Evolutionary conservation across 1,284 basidiomycete species (phyloP), one percentile per base, ranked within the genome.

Genomic region (Baeospora myosura): DNA sequence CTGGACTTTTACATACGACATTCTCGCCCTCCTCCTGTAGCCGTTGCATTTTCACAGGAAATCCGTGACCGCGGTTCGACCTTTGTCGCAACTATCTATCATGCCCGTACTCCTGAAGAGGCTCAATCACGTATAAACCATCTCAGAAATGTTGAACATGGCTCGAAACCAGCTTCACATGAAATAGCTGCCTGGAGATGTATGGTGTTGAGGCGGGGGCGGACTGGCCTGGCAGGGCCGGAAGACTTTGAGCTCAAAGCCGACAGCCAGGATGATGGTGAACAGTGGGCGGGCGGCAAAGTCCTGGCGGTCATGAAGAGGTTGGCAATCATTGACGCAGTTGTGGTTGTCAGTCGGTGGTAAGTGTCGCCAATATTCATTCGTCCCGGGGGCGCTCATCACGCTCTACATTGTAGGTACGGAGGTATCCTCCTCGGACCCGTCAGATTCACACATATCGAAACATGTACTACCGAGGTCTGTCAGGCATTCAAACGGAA

Each of bases 301-400:
- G 68, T 88, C 24, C 61, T 87, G 50, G 75, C 72, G 52, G 72
- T 80, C 14, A 81, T 92, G 74, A 73, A 79, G 55, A 67, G 68
- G 29, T 71, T 81, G 52, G 81, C 77, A 1, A 66, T 75, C 5
- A 63, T 74, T 24, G 71, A 73, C 52, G 69, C 80, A 2, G 78
- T 83, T 2, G 79, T 88, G 7, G 67, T 88, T 44, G 82, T 88
- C 30, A 81, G 75, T 61, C 73, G 86, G 41, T 84, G 83, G n/a
- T n/a, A n/a, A 81, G 78, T 62, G 34, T 14, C 31, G 22, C 18
- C 21, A 11, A 33, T 12, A 14, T 28, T 40, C 40, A 39, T 40
- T 21, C 7, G 34, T 34, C 24, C n/a, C 17, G 21, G 21, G 3
- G 34, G 16, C n/a, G n/a, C 23, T 28, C n/a, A 16, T 44, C 12